phyloP scores from a whole-genome alignment of 495 filamentous ascomycete species.

The Penicillium bialowiezense region DNA sequence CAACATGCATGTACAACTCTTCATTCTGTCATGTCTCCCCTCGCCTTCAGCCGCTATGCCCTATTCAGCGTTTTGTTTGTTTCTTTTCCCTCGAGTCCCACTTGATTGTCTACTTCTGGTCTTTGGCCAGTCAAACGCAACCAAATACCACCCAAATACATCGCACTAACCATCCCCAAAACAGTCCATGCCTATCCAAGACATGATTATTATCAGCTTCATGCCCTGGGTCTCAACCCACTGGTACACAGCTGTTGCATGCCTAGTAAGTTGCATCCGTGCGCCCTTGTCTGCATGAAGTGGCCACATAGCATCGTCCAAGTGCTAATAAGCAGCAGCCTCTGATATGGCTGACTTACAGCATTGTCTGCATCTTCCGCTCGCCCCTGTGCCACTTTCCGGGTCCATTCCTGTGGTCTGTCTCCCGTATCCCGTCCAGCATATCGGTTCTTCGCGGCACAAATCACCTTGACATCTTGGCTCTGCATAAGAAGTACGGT shows the following conservation, averaged over 20 bases:
- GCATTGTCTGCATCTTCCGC: constrained; percentile 44
- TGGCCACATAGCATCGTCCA: not conserved
- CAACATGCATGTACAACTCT: not conserved
- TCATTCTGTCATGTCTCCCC: not conserved
- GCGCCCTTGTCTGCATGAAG: constrained; percentile 5
- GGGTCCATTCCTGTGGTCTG: constrained; percentile 45
- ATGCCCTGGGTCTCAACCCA: constrained; percentile 8
- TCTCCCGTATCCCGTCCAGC: constrained; percentile 36
- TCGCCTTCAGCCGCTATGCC: not conserved
- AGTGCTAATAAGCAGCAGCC: constrained; percentile 13
- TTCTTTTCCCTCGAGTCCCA: not conserved
- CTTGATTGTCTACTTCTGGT: not conserved
- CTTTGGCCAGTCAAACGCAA: too few species aligned
- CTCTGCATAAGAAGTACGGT: constrained; percentile 39
- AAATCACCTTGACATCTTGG: constrained; percentile 19
- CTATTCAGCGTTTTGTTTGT: not conserved
- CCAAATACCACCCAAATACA: too few species aligned
- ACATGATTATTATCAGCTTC: not conserved
- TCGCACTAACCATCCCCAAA: not conserved
- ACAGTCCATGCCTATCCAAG: constrained; percentile 4
- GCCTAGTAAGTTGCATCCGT: constrained; percentile 27
- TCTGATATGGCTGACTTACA: constrained; percentile 10
- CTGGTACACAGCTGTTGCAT: constrained; percentile 16
- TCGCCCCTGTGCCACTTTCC: constrained; percentile 51
- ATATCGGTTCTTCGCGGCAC: constrained; percentile 21